Percentiles rank a stretch among this genome's conserved stretches.
Evolutionary conservation across 176 grass and related monocot genomes (phyloP).

Genomic region (Alloteropsis semialata): DNA sequence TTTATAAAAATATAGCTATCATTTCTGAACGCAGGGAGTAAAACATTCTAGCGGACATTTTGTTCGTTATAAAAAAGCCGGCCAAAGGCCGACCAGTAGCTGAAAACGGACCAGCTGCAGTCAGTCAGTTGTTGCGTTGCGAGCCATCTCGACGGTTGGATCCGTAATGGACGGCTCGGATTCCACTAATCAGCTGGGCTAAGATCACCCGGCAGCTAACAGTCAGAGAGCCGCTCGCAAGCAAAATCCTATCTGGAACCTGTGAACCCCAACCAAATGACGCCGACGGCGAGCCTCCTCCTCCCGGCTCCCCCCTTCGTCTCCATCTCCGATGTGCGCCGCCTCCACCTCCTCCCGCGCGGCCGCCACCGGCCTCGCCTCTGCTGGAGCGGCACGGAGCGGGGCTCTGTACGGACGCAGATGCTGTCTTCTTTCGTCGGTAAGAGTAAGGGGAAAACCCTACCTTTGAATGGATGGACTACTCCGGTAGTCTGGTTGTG

Average conservation of each 20-base stretch:
- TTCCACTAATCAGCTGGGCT: background rate
- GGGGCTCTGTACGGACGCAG: background rate
- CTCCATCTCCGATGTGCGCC: conserved; percentile 7
- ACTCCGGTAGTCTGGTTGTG: background rate
- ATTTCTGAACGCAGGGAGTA: too few relatives aligned
- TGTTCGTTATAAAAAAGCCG: too few relatives aligned
- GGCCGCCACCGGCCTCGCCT: background rate
- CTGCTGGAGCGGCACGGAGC: background rate
- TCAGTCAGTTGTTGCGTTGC: background rate
- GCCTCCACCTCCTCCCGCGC: background rate
- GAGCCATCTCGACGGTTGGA: background rate
- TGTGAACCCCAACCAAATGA: background rate
- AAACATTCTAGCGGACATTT: too few relatives aligned
- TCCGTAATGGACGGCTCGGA: background rate
- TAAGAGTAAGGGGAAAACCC: background rate
- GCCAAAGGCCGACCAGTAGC: too few relatives aligned
- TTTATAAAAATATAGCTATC: too few relatives aligned
- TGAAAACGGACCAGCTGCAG: background rate
- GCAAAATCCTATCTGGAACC: conserved; percentile 7
- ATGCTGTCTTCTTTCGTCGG: conserved; percentile 10
- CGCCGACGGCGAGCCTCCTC: conserved; percentile 9
- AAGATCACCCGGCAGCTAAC: background rate
- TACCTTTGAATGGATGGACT: background rate
- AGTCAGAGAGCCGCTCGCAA: background rate
- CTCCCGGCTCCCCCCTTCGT: conserved; percentile 1